These are phyloP conservation scores for Henckelia pumila DNA, from an alignment of 257 asterid species.

Conservation along the genomic window DNA sequence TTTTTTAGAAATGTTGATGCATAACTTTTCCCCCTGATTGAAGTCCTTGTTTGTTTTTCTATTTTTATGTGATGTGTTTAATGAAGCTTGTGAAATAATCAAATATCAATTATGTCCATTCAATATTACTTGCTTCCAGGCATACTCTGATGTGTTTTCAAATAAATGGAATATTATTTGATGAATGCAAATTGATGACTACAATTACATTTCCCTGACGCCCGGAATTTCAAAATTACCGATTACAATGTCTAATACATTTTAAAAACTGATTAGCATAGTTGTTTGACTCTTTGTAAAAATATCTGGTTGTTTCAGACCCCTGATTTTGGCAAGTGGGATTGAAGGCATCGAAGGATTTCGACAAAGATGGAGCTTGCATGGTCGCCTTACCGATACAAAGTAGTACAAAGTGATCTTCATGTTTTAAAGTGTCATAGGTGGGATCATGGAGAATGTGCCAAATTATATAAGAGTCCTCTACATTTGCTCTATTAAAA, in stretches of 20 bases:
- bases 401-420: slow-evolving; percentile 42
- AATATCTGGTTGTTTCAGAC: slow-evolving; percentile 36
- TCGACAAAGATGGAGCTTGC: slow-evolving; percentile 92
- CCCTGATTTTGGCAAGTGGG: slow-evolving; percentile 93
- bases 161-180: too few species aligned
- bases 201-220: neutral
- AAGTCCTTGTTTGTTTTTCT: neutral
- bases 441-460: neutral
- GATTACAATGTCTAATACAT: neutral
- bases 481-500: neutral
- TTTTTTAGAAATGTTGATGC: neutral
- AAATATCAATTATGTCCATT: neutral
- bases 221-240: neutral
- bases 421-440: slow-evolving; percentile 12
- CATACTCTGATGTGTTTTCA: neutral
- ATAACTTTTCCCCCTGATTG: too few species aligned
- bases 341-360: slow-evolving; percentile 85
- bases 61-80: neutral
- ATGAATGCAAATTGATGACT: too few species aligned
- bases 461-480: neutral
- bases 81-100: neutral
- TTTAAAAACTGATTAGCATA: neutral
- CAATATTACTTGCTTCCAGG: neutral
- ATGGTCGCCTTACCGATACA: slow-evolving; percentile 81
- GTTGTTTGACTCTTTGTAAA: neutral